Evolutionary conservation across 2,329 filamentous ascomycete species (phyloP), one percentile per base, ranked within the genome.

Genomic region (Rhytidhysteron rufulum): DNA sequence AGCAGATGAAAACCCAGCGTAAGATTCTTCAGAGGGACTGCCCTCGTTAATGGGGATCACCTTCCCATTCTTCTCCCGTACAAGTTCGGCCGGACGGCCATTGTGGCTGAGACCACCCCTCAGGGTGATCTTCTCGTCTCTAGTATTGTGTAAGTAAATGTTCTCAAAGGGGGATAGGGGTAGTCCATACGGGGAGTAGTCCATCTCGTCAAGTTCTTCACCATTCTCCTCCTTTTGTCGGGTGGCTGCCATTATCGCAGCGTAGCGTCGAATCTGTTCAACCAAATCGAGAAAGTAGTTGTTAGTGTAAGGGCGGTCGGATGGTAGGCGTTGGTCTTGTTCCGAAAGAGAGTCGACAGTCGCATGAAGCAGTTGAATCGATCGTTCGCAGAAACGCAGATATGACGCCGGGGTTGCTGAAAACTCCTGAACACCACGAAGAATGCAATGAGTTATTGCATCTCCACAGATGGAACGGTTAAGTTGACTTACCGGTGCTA

Each of bases 211-310:
- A 41, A 72, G 60, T 33, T 66, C 65, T 55, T 78, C 71, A 44
- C 76, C 73, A 48, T 79, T 74, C 46, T 73, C 74, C 58, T 79
- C 74, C 57, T 81, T 82, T 57, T 85, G 78, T 59, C 88, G 83
- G 50, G 83, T 80, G 52, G 83, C 82, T 49, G 84, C 83, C 57
- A 96, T 82, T 64, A 93, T 86, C 57, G 83, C 80, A 45, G 88
- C 90, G 79, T 95, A 95, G 63, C 88, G 80, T 63, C 83, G 81
- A 56, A 96, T 89, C 79, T 96, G 90, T 65, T 94, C 88, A 65
- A 94, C 84, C 46, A 97, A 82, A 72, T 97, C 91, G 71, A 96
- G 85, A 65, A 96, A 96, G 71, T 97, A 97, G 63, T 88, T 88
- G 78, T 86, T 88, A 77, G 85, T 93, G 75, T 96, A 97, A 52